Conservation (phyloP, 768 basidiomycete genomes). For the Amanita thiersii region DNA sequence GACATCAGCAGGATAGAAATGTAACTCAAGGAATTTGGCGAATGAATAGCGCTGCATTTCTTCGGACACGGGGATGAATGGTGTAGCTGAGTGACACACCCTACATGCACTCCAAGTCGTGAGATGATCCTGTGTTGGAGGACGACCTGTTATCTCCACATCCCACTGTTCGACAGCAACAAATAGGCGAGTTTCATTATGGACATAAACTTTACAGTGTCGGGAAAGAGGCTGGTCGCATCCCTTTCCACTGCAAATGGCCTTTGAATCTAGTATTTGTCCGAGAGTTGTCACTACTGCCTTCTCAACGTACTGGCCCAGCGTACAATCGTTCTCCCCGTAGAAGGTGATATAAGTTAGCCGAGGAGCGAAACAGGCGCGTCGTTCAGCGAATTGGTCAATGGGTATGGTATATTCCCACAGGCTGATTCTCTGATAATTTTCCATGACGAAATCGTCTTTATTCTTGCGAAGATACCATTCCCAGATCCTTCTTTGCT, state of each 20-base stretch:
- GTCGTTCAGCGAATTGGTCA: conserved; percentile 55
- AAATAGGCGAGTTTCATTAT: conserved; percentile 75
- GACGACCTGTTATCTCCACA: conserved; percentile 57
- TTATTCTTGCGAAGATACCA: conserved; percentile 87
- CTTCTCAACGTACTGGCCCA: conserved; percentile 89
- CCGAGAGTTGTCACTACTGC: conserved; percentile 59
- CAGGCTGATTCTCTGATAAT: conserved; percentile 84
- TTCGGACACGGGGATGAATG: conserved; percentile 82
- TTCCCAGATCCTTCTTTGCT: conserved; percentile 88
- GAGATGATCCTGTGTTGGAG: conserved; percentile 64
- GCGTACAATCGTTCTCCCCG: conserved; percentile 84
- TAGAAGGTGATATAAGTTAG: conserved; percentile 81
- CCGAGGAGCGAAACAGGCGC: conserved; percentile 70
- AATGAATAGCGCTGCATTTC: conserved; percentile 94
- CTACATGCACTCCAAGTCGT: conserved; percentile 91
- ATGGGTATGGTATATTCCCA: conserved; percentile 77
- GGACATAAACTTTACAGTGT: conserved; percentile 88
- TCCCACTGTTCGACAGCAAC: conserved; percentile 89
- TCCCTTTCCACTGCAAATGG: conserved; percentile 74
- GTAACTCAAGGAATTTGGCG: conserved; percentile 91
- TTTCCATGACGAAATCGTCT: conserved; percentile 85
- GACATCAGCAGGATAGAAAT: conserved; percentile 90
- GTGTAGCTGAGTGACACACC: conserved; percentile 68
- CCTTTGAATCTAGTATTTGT: conserved; percentile 65
- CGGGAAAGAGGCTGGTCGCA: conserved; percentile 76